A percentile compares a stretch with the other conserved stretches of the same genome.
Evolutionary conservation across 78 protist species (phyloP).

Genomic region (Guillardia theta): DNA sequence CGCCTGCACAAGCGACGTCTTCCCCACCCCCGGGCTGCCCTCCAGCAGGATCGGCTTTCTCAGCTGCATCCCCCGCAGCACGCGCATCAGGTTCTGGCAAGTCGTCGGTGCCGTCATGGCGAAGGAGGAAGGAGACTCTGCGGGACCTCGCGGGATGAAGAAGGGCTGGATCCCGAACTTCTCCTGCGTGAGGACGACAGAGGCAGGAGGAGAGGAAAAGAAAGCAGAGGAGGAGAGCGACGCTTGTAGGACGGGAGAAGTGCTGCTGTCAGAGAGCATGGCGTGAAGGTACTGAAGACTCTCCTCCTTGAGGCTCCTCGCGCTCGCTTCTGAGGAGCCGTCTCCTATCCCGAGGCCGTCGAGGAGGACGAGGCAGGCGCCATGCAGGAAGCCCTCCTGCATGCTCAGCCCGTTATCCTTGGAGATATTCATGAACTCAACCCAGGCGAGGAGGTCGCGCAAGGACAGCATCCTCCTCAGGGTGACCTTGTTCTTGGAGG

Average conservation of each 20-base stretch:
- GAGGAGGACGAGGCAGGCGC: conserved; percentile 83
- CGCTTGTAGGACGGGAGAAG: not conserved
- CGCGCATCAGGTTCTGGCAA: conserved; percentile 71
- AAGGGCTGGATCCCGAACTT: conserved; percentile 80
- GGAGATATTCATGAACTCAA: conserved; percentile 60
- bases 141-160: conserved; percentile 38
- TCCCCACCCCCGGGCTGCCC: conserved; percentile 99
- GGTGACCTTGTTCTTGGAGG: not conserved
- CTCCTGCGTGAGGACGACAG: too few relatives aligned
- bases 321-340: too few relatives aligned
- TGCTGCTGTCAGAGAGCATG: not conserved
- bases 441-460: conserved; percentile 91
- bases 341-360: conserved; percentile 79
- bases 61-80: conserved; percentile 89
- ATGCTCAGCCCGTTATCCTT: not conserved
- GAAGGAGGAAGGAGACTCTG: not conserved
- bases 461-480: conserved; percentile 23
- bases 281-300: too few relatives aligned
- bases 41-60: conserved; percentile 53
- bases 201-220: too few relatives aligned
- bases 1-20: conserved; percentile 90
- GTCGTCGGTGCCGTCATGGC: conserved; percentile 91
- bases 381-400: conserved; percentile 73
- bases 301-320: too few relatives aligned
- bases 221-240: too few relatives aligned